These are phyloP conservation scores for Drechslerella dactyloides DNA, from an alignment of 2,329 filamentous ascomycete species.

Conservation along the genomic window DNA sequence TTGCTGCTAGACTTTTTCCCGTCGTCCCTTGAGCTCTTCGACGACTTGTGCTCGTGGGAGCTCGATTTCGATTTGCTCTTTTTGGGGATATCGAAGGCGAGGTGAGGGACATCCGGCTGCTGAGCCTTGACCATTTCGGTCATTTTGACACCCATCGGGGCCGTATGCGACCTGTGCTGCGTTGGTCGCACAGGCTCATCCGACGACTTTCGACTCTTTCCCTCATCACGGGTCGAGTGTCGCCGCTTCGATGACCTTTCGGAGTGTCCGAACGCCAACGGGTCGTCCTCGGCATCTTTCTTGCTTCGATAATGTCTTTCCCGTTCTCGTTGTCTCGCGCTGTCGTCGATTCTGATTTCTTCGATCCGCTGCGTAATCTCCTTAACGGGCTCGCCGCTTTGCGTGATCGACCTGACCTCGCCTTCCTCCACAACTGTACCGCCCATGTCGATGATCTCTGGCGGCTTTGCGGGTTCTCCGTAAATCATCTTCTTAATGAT, in stretches of 20 bases:
- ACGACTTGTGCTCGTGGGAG: conserved; percentile 1
- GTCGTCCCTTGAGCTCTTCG: conserved; percentile 26
- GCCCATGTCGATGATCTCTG: conserved; percentile 47
- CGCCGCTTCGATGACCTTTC: conserved; percentile 11
- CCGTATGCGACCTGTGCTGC: conserved; percentile 30
- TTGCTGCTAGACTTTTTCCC: conserved; percentile 23
- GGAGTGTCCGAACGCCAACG: conserved; percentile 41
- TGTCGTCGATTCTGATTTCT: conserved; percentile 37
- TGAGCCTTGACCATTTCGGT: conserved; percentile 2
- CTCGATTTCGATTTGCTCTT: conserved; percentile 14
- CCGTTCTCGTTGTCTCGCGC: conserved; percentile 37
- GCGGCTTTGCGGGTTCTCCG: conserved; percentile 40
- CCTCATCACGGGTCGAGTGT: conserved; percentile 26
- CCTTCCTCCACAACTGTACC: conserved; percentile 43
- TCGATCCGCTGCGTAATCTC: conserved; percentile 27
- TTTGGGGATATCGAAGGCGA: conserved; percentile 40
- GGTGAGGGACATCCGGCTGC: conserved; percentile 26
- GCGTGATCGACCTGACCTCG: conserved; percentile 33
- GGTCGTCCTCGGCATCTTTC: conserved; percentile 30
- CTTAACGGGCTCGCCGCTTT: conserved; percentile 22
- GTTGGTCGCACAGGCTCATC: conserved; percentile 25
- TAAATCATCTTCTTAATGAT: conserved; percentile 82
- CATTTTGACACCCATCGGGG: conserved; percentile 14
- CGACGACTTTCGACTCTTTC: conserved; percentile 21
- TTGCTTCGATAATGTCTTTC: conserved; percentile 27